phyloP scores from a whole-genome alignment of 139 green algal genomes.

The Zygnema circumcarinatum region DNA sequence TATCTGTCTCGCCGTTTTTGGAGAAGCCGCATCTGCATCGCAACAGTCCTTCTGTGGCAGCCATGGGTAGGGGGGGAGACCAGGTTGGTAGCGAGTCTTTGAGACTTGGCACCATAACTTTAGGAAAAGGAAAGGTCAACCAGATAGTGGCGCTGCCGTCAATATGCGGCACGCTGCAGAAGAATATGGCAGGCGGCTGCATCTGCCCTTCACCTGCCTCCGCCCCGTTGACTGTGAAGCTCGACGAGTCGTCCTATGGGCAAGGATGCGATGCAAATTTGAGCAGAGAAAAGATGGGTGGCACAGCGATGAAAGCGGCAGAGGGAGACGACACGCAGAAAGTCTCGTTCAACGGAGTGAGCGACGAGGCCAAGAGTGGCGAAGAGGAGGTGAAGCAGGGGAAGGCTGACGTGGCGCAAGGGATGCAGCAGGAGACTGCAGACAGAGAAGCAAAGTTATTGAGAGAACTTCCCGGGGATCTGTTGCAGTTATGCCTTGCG shows the following conservation, averaged over 20 bases:
- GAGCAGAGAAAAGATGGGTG: neutral
- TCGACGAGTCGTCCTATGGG: neutral
- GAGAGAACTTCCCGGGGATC: neutral
- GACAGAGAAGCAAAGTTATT: neutral
- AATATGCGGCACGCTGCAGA: neutral
- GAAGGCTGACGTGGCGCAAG: neutral
- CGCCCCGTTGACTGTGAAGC: neutral
- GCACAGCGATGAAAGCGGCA: neutral
- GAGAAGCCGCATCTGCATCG: neutral
- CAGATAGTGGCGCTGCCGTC: neutral
- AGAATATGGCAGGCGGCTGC: neutral
- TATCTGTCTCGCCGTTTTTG: neutral
- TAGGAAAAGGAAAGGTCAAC: neutral
- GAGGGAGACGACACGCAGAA: no score
- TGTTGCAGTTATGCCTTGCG: neutral
- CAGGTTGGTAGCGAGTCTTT: neutral
- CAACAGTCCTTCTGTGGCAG: neutral
- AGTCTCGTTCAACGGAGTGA: neutral
- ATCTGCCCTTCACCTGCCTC: neutral
- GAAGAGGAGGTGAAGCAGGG: neutral
- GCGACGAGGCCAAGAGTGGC: neutral
- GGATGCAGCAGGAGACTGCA: neutral
- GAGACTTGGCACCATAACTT: neutral
- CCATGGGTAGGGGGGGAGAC: neutral
- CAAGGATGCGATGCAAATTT: neutral